phyloP scores from a whole-genome alignment of 306 rosid species.

The Quercus mongolica region DNA sequence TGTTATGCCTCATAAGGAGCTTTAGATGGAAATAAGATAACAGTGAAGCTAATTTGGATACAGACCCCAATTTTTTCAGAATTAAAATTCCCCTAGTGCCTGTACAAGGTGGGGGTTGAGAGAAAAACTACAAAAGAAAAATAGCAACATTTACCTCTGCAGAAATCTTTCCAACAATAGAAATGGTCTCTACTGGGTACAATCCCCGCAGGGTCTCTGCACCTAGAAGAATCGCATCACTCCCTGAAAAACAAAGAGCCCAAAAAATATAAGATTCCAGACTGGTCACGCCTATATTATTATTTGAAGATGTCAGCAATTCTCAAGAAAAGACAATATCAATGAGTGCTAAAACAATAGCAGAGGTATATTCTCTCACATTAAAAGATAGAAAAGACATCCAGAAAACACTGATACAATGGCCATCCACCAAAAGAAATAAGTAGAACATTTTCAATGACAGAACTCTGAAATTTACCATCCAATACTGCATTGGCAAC shows the following conservation, averaged over 20 bases:
- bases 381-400: neutral
- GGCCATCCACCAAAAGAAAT: constrained; percentile 6
- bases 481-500: constrained; percentile 99
- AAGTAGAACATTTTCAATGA: constrained; percentile 4
- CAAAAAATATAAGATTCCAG: neutral
- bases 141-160: constrained; percentile 60
- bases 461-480: constrained; percentile 43
- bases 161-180: constrained; percentile 88
- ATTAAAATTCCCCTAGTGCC: neutral
- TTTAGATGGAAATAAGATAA: neutral
- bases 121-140: neutral
- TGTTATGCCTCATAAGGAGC: neutral
- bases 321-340: neutral
- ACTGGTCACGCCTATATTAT: neutral
- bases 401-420: neutral
- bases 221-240: constrained; percentile 98
- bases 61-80: neutral
- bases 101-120: neutral
- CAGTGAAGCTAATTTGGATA: neutral
- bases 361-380: neutral
- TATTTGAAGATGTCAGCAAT: neutral
- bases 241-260: constrained; percentile 51
- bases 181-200: constrained; percentile 92
- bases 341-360: neutral
- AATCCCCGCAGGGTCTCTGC: constrained; percentile 98